A percentile compares a stretch with the other conserved stretches of the same genome.
phyloP scores from a whole-genome alignment of 202 grass and related monocot genomes.

The Carex sylvatica region DNA sequence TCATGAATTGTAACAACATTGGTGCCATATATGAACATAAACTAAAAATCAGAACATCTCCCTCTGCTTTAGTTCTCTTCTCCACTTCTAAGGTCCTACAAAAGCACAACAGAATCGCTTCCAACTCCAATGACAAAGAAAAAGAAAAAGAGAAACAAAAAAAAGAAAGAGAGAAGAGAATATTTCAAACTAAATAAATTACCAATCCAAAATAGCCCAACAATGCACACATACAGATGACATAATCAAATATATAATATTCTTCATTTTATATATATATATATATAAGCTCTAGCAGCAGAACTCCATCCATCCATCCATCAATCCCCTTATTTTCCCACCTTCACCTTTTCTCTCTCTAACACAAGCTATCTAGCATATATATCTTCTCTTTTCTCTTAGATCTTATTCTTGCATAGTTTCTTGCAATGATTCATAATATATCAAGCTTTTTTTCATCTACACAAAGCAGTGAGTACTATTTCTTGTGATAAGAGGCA shows the following conservation, averaged over 20 bases:
- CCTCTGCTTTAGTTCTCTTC: conserved; percentile 21
- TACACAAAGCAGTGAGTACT: conserved; percentile 2
- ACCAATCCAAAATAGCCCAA: neutral
- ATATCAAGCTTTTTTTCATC: conserved; percentile 1
- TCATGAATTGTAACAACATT: neutral
- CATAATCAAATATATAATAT: conserved; percentile 19
- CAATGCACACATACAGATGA: conserved; percentile 7
- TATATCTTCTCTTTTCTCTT: conserved; percentile 1
- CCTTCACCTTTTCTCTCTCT: conserved; percentile 6
- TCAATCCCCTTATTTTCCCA: neutral
- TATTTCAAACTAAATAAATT: conserved; percentile 16
- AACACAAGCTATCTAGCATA: neutral
- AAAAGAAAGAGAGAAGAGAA: conserved; percentile 14
- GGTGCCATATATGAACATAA: neutral
- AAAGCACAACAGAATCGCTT: conserved; percentile 46
- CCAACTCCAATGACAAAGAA: conserved; percentile 42
- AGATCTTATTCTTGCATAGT: neutral
- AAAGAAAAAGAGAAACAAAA: conserved; percentile 19
- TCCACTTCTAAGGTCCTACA: conserved; percentile 35
- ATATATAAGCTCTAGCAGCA: neutral
- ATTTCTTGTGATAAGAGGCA: conserved; percentile 16
- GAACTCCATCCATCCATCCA: neutral
- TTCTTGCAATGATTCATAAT: neutral
- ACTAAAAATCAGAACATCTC: conserved; percentile 24
- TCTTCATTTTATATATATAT: conserved; percentile 8